Evolutionary conservation across 495 filamentous ascomycete species (phyloP), one percentile per base, ranked within the genome.

Genomic region (Parachaetomium inaequale): DNA sequence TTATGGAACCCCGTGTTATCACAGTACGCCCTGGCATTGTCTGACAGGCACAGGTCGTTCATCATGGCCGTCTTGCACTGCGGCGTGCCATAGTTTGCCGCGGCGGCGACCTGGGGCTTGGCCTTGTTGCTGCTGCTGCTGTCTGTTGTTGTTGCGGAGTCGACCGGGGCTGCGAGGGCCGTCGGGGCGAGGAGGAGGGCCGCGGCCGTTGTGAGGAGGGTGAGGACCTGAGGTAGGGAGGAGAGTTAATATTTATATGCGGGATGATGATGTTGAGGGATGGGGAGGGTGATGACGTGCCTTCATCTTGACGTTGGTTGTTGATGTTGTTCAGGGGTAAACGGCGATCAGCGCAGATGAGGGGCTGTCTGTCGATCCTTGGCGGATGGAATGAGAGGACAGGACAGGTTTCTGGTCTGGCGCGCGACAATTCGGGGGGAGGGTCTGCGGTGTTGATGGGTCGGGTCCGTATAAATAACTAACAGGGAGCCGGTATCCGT

Each of bases 1-100:
- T 32, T 40, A 26, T 70, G 66, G 36, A 70, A 70, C 1, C 68
- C 68, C 2, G 26, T 32, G 26, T n/a, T 54, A 23, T 68, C 63
- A 32, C 68, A 70, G 28, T 70, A 70, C 5, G 66, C 59, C 1
- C 38, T 10, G 4, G 57, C 57, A 28, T 63, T 70, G 49, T 11
- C 50, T 0, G 68, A 36, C 25, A 55, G 62, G 61, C 68, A 70
- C 3, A 70, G 32, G 40, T 63, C 63, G 21, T 51, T 29, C 19
- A 68, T 43, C 11, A 32, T 32, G 3, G 29, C 10, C 36, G 60
- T 45, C 49, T 59, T 60, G 66, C 68, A 70, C 21, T 38, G 29
- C 14, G 68, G 68, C 4, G 53, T 26, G 53, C 65, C 65, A 28
- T 55, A 57, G 56, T 55, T 53, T n/a, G 38, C 53, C 3, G 51